phyloP scores from a whole-genome alignment of 345 rosid species.

The Cardamine chenopodiifolia region DNA sequence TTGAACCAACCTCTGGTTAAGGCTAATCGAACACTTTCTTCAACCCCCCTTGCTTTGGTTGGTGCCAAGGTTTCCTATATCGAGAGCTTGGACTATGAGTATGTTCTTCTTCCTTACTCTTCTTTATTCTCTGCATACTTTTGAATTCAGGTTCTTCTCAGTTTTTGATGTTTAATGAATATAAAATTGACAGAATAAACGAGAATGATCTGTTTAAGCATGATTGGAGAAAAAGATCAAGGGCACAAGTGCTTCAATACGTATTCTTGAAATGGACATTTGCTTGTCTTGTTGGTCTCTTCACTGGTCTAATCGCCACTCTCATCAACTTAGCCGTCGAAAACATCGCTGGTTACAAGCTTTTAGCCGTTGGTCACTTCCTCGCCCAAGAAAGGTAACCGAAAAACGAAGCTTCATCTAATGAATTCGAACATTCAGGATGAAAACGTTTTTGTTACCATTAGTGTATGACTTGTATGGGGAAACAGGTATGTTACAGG shows the following conservation, averaged over 20 bases:
- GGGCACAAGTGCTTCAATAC: constrained; percentile 76
- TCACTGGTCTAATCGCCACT: constrained; percentile 84
- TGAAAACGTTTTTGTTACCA: not conserved
- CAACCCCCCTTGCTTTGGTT: constrained; percentile 76
- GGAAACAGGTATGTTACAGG: constrained; percentile 66
- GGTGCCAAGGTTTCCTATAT: constrained; percentile 86
- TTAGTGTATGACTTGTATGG: constrained; percentile 12
- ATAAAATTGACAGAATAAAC: constrained; percentile 61
- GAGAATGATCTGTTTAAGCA: constrained; percentile 94
- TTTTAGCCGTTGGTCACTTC: constrained; percentile 66
- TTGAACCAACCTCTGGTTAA: constrained; percentile 73
- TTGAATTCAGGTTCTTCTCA: constrained; percentile 6
- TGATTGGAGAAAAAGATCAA: constrained; percentile 95
- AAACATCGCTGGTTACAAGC: constrained; percentile 92
- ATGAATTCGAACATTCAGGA: not conserved
- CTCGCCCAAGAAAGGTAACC: constrained; percentile 63
- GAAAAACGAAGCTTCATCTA: not conserved
- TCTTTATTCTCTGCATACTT: not conserved
- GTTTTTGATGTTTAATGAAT: not conserved
- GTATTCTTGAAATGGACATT: constrained; percentile 78
- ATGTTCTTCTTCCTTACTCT: constrained; percentile 34
- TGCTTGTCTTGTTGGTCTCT: constrained; percentile 79
- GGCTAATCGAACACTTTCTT: constrained; percentile 69
- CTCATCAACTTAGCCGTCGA: constrained; percentile 84
- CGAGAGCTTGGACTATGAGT: constrained; percentile 95